A percentile compares a stretch with the other conserved stretches of the same genome.
Conservation (phyloP, 306 rosid species). For the Lathyrus aphaca region DNA sequence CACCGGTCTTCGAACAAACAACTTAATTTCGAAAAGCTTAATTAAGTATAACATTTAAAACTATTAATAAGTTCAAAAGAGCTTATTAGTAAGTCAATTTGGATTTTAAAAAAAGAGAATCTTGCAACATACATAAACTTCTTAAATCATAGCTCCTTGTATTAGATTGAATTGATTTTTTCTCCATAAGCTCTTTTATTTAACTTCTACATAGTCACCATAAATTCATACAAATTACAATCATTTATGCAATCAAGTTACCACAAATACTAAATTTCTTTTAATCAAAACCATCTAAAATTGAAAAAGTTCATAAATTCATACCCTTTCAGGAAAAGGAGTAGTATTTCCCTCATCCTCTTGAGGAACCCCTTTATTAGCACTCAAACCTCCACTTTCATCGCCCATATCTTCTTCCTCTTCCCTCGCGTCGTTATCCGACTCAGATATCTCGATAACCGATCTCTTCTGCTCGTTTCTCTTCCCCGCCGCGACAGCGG, state of each 20-base stretch:
- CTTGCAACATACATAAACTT: background rate
- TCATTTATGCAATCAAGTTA: background rate
- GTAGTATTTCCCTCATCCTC: conserved; percentile 82
- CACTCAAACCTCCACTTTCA: conserved; percentile 90
- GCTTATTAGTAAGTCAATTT: background rate
- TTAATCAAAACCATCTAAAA: background rate
- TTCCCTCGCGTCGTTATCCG: conserved; percentile 46
- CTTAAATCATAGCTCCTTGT: background rate
- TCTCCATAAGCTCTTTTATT: background rate
- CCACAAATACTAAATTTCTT: background rate
- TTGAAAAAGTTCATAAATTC: background rate
- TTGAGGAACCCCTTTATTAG: conserved; percentile 73
- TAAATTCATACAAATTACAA: background rate
- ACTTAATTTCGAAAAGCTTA: background rate
- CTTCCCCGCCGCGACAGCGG: conserved; percentile 68
- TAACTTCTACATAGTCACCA: background rate
- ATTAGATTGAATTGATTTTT: background rate
- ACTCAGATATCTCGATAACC: conserved; percentile 64
- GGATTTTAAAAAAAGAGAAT: background rate
- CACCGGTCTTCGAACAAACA: background rate
- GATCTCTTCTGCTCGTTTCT: conserved; percentile 44
- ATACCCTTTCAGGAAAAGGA: conserved; percentile 93
- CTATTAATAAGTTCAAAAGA: conserved; percentile 9
- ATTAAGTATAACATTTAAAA: background rate
- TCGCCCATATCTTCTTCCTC: conserved; percentile 66